These are phyloP conservation scores for Talaromyces amestolkiae DNA, from an alignment of 2,329 filamentous ascomycete genomes.

Conservation along the genomic window DNA sequence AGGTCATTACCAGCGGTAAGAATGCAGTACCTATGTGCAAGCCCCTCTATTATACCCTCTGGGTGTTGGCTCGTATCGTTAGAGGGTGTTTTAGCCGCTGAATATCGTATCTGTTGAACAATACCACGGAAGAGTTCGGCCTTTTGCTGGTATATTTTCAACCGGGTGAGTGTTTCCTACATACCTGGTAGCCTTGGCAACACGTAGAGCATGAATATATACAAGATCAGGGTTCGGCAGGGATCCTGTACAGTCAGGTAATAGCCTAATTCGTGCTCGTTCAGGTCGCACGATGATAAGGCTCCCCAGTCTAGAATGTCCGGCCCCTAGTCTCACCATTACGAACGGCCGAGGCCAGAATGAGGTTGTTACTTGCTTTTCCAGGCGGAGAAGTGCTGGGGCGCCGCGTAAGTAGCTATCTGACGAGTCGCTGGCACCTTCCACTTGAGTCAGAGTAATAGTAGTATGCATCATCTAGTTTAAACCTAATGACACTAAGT, in stretches of 20 bases:
- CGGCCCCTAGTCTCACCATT: background rate
- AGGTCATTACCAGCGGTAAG: background rate
- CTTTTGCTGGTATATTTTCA: background rate
- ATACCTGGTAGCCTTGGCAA: background rate
- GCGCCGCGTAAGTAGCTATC: background rate
- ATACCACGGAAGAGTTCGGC: background rate
- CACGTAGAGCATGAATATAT: background rate
- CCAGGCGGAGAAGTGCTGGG: background rate
- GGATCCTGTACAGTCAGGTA: background rate
- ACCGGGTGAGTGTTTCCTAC: no score
- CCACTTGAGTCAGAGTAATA: background rate
- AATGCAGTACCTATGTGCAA: background rate
- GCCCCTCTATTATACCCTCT: background rate
- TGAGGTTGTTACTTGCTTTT: background rate
- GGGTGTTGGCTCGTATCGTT: background rate
- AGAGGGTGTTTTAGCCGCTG: background rate
- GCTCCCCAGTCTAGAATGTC: background rate
- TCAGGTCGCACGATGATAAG: background rate
- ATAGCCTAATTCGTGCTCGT: background rate
- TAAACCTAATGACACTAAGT: background rate
- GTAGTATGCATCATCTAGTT: background rate
- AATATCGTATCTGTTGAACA: background rate
- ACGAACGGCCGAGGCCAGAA: background rate
- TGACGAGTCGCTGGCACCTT: background rate
- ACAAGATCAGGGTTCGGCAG: background rate